Evolutionary conservation across 306 rosid species (phyloP), one percentile per base, ranked within the genome.

Genomic region (Dalbergia oliveri): DNA sequence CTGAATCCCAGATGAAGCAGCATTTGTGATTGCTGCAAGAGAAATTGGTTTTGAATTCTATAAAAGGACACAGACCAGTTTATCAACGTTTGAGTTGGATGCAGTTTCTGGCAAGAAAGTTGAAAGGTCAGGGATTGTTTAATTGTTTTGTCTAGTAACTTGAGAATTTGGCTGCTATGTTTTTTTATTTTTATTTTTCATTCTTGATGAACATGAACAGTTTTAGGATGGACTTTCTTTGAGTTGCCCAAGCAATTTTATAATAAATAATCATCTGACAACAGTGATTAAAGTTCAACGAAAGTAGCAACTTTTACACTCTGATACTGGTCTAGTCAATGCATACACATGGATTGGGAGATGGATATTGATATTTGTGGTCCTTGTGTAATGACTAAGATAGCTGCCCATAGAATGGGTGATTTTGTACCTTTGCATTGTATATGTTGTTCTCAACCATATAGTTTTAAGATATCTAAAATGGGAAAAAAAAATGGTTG

Each of bases 1-100:
- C 98, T 66, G 99, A 96, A 84, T 96, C 99, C 99, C 99, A 0
- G 99, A 96, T 75, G 99, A 96, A 89, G 90, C 98, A 49, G 98
- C 99, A 72, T 96, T 96, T 86, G 98, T 96, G 79, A 93, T 96
- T 84, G 97, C 99, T 57, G 98, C 98, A 3, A 89, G 97, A 84
- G 99, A 96, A 83, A 66, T 96, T 69, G 98, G 99, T 74, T 96
- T 96, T 72, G 94, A 89, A 80, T 91, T 93, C 88, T 93, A 82
- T 82, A 90, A 88, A 82, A 89, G 99, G 84, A 89, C 99, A 19
- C 99, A 96, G 81, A 91, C 89, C n/a, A 91, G 83, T 84, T 72
- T 96, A 73, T 93, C 94, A 3, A 81, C 90, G 26, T 82, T 79
- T 68, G 99, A 93, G 90, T 81, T 89, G 65, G 94, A 96, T 83